phyloP scores from a whole-genome alignment of 306 rosid genomes.

The Leucaena leucocephala region DNA sequence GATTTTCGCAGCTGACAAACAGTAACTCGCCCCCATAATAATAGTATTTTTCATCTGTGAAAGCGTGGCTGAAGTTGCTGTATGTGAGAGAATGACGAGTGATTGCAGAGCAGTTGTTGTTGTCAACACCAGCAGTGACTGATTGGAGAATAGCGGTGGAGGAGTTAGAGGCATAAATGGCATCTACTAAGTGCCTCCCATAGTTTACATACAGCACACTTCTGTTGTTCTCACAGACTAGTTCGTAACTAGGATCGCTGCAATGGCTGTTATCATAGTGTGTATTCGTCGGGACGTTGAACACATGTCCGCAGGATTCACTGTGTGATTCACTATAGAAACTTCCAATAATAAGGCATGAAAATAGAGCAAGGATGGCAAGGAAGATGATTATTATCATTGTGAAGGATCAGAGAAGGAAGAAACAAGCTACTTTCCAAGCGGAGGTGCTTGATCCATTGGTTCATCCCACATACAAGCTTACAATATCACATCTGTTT shows the following conservation, averaged over 20 bases:
- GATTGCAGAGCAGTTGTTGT: not conserved
- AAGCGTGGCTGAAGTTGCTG: not conserved
- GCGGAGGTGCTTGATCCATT: too few species aligned
- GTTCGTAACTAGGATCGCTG: not conserved
- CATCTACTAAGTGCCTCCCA: not conserved
- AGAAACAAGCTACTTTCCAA: not conserved
- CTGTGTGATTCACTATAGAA: not conserved
- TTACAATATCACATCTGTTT: too few species aligned
- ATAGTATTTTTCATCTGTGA: not conserved
- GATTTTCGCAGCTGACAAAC: conserved; percentile 14
- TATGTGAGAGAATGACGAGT: not conserved
- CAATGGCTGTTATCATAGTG: fast-evolving
- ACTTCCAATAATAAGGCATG: too few species aligned
- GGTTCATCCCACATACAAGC: too few species aligned
- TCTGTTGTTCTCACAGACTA: not conserved
- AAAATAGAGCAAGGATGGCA: too few species aligned
- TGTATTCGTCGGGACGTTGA: not conserved
- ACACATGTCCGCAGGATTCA: not conserved
- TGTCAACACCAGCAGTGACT: not conserved
- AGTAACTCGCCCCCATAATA: not conserved
- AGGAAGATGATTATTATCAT: not conserved
- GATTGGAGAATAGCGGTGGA: not conserved
- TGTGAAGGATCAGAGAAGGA: not conserved
- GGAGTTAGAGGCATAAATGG: not conserved
- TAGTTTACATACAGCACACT: not conserved